phyloP scores from a whole-genome alignment of 2,329 filamentous ascomycete species.

The Epichloe scottii region DNA sequence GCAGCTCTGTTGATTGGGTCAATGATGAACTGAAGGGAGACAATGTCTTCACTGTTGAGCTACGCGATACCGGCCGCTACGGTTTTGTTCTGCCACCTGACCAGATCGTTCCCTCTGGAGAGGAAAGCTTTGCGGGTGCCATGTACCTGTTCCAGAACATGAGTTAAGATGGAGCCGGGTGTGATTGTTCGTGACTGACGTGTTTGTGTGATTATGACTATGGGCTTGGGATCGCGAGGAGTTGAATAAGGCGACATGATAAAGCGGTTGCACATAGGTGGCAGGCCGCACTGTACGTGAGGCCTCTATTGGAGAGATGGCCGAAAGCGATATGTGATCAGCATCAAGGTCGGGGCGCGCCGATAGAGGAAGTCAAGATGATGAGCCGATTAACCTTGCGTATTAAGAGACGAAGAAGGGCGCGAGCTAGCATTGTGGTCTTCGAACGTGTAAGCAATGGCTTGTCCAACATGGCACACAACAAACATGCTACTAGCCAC shows the following conservation, averaged over 20 bases:
- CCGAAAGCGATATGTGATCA: background rate
- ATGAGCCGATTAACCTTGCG: background rate
- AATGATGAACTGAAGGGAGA: conserved; percentile 29
- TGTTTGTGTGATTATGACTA: background rate
- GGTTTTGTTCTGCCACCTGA: conserved; percentile 31
- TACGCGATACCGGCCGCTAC: conserved; percentile 22
- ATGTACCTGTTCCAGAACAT: conserved; percentile 43
- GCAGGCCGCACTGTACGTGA: background rate
- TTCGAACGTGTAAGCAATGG: background rate
- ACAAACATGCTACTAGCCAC: background rate
- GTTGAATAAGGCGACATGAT: background rate
- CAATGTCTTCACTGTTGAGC: conserved; percentile 28
- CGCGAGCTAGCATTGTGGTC: background rate
- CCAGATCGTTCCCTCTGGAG: conserved; percentile 30
- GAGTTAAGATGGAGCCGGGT: conserved; percentile 12
- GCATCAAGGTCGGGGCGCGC: background rate
- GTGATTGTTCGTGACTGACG: background rate
- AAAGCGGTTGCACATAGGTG: background rate
- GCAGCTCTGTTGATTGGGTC: conserved; percentile 33
- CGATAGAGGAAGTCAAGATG: background rate
- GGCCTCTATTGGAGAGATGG: background rate
- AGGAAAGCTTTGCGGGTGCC: conserved; percentile 36
- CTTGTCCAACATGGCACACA: background rate
- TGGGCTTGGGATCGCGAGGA: background rate
- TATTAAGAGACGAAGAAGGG: background rate